A percentile compares a stretch with the other conserved stretches of the same genome.
phyloP scores from a whole-genome alignment of 2,329 filamentous ascomycete genomes.

The Stagonosporopsis chrysanthemi region DNA sequence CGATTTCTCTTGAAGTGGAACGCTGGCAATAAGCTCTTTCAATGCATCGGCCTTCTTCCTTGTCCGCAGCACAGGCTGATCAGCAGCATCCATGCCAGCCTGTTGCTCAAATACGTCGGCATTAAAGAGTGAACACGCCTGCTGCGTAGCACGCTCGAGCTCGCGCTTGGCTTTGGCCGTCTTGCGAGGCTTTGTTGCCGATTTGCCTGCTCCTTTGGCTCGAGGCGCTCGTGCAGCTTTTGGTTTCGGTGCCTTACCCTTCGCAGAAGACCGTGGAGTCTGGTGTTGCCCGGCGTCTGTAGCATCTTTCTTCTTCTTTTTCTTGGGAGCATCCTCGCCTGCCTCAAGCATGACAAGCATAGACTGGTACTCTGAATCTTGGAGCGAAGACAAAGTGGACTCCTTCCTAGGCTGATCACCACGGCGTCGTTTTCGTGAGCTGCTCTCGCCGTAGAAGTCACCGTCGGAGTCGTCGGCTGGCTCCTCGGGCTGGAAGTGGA shows the following conservation, averaged over 20 bases:
- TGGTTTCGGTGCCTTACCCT: slow-evolving; percentile 8
- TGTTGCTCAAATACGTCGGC: slow-evolving; percentile 46
- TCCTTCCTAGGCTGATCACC: slow-evolving; percentile 25
- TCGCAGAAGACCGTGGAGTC: slow-evolving; percentile 13
- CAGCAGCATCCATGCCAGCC: slow-evolving; percentile 28
- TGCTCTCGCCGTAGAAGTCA: slow-evolving; percentile 5
- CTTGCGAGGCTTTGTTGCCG: slow-evolving; percentile 17
- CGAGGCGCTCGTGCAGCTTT: slow-evolving; percentile 7
- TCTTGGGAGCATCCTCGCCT: slow-evolving; percentile 28
- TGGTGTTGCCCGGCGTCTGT: slow-evolving; percentile 8
- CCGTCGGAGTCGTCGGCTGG: slow-evolving; percentile 20
- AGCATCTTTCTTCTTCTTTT: slow-evolving; percentile 29
- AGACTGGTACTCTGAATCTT: slow-evolving; percentile 37
- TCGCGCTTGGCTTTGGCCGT: slow-evolving; percentile 30
- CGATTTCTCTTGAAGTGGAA: slow-evolving; percentile 48
- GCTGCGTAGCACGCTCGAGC: slow-evolving; percentile 24
- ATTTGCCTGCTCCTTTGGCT: slow-evolving; percentile 9
- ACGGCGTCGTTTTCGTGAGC: slow-evolving; percentile 26
- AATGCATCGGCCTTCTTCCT: slow-evolving; percentile 45
- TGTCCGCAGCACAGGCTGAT: slow-evolving; percentile 35
- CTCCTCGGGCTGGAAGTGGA: background rate
- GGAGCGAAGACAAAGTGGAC: slow-evolving; percentile 22
- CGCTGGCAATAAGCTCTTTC: slow-evolving; percentile 50
- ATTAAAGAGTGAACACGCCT: slow-evolving; percentile 37
- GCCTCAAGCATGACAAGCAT: slow-evolving; percentile 45